Evolutionary conservation across 75 land plant genomes (phyloP).

Genomic region (Sequoia sempervirens): DNA sequence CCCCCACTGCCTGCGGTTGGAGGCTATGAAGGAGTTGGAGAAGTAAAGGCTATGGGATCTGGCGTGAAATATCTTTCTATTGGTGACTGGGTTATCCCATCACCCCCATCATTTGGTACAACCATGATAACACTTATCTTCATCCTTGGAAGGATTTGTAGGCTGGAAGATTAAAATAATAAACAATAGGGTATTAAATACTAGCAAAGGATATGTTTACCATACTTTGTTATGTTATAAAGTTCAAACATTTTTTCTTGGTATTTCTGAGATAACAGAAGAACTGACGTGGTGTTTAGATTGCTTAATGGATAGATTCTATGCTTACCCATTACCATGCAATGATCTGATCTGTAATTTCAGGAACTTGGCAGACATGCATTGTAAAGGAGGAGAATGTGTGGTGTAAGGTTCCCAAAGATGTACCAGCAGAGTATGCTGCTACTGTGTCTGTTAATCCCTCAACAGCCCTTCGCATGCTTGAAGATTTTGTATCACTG

Average conservation of each 20-base stretch:
- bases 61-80: slow-evolving; percentile 54
- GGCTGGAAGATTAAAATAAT: not conserved
- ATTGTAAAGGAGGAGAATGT: slow-evolving; percentile 69
- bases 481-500: slow-evolving; percentile 67
- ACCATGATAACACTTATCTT: not conserved
- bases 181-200: not conserved
- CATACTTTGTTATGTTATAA: slow-evolving; percentile 3
- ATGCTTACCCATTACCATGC: not conserved
- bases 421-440: slow-evolving; percentile 83
- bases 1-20: slow-evolving; percentile 90
- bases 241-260: not conserved
- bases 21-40: slow-evolving; percentile 96
- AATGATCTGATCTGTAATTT: slow-evolving; percentile 6
- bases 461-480: slow-evolving; percentile 83
- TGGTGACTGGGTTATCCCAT: slow-evolving; percentile 89
- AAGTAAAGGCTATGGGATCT: slow-evolving; percentile 59
- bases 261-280: not conserved
- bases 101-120: slow-evolving; percentile 76
- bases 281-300: not conserved
- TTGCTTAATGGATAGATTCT: not conserved
- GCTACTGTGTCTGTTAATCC: slow-evolving; percentile 88
- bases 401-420: slow-evolving; percentile 81
- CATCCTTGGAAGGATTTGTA: slow-evolving; percentile 1
- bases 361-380: slow-evolving; percentile 91
- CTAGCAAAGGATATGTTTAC: slow-evolving; percentile 1